phyloP scores from a whole-genome alignment of 441 rosid genomes.

The Croton setiger region DNA sequence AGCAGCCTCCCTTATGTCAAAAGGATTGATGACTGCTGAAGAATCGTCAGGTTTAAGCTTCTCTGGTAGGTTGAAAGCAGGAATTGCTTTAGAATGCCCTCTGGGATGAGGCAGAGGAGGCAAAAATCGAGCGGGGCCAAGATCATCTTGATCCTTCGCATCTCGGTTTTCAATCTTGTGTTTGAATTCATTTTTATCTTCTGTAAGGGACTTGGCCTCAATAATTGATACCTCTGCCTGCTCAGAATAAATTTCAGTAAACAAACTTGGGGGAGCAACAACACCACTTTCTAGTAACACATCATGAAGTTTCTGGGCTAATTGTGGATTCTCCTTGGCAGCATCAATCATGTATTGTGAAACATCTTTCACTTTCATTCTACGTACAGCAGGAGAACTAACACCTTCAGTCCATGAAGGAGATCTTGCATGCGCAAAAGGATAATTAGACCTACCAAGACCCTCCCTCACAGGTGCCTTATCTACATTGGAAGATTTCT shows the following conservation, averaged over 20 bases:
- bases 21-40: constrained; percentile 27
- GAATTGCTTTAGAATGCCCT: constrained; percentile 34
- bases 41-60: constrained; percentile 41
- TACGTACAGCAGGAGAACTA: constrained; percentile 78
- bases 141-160: constrained; percentile 38
- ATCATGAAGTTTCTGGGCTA: constrained; percentile 96
- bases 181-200: constrained; percentile 39
- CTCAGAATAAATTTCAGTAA: constrained; percentile 64
- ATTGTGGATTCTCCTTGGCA: constrained; percentile 91
- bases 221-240: constrained; percentile 36
- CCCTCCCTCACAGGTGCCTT: constrained; percentile 39
- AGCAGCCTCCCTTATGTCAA: constrained; percentile 38
- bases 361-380: constrained; percentile 97
- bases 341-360: constrained; percentile 96
- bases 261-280: constrained; percentile 85
- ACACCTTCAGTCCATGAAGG: constrained; percentile 99
- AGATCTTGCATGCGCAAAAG: constrained; percentile 67
- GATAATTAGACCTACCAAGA: constrained; percentile 49
- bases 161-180: constrained; percentile 30
- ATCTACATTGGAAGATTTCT: constrained; percentile 30
- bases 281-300: constrained; percentile 97
- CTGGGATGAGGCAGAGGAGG: constrained; percentile 68
- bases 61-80: constrained; percentile 32
- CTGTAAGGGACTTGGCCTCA: constrained; percentile 42
- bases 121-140: constrained; percentile 43